Evolutionary conservation across 2,329 filamentous ascomycete genomes (phyloP), one percentile per base, ranked within the genome.

Genomic region (Parafenestella ontariensis): DNA sequence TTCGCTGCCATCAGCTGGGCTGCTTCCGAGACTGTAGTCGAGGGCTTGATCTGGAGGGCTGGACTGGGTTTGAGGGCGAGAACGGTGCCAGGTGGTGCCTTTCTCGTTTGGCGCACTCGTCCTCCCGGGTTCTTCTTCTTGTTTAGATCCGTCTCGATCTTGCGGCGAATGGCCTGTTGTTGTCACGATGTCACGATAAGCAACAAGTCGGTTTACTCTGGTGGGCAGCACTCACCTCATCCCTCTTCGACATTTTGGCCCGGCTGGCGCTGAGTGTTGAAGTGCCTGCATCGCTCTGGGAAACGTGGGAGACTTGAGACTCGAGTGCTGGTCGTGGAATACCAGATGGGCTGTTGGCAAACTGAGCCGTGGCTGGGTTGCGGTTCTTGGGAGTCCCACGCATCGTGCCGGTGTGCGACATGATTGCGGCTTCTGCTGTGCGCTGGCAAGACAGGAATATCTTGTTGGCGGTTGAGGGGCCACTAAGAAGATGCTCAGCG

Each of bases 1-100:
- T 99, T 99, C 46, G 95, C 95, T 51, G 95, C 95, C 95, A 99
- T 99, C 72, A 99, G 83, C 82, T 99, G 95, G 36, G 95, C 95
- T 44, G 95, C 95, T 79, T 99, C 95, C 61, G 95, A 89, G 52
- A 99, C 94, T 45, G 91, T 96, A 23, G 92, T 97, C 61, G 83
- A 86, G 47, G 95, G 95, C 81, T 98, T 98, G 80, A 99, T 98
- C 81, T 99, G 95, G 17, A 99, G 88, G 40, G 95, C 95, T 70
- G 91, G 92, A 75, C 93, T 97, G 49, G 95, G 95, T 79, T 96
- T 96, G 61, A 99, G 85, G 70, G 95, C 92, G 57, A 99, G 89
- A 56, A 99, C 95, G 52, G 94, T 97, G 66, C 95, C 95, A 2
- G 95, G 95, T 56, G 95, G 94, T 52, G 94, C 94, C 82, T 97